These are phyloP conservation scores for Heteromeles arbutifolia DNA, from an alignment of 306 rosid species.

Conservation along the genomic window DNA sequence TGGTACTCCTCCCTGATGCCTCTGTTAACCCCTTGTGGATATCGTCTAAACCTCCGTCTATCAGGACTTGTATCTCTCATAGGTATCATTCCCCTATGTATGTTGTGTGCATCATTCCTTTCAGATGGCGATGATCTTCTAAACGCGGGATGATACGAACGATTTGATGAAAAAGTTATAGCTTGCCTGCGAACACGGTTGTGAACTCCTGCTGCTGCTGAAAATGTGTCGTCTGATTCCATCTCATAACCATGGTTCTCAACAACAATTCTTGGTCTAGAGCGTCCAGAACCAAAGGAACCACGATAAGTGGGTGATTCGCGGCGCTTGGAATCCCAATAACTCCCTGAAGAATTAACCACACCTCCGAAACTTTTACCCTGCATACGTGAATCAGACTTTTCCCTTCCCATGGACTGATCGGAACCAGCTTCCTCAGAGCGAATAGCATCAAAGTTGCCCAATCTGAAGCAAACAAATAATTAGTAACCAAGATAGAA, in stretches of 20 bases:
- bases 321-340: slow-evolving; percentile 20
- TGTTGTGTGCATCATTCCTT: slow-evolving; percentile 7
- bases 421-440: slow-evolving; percentile 15
- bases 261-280: slow-evolving; percentile 18
- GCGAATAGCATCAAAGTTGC: slow-evolving; percentile 11
- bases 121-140: slow-evolving; percentile 27
- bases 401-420: slow-evolving; percentile 21
- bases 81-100: slow-evolving; percentile 22
- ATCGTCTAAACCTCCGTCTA: slow-evolving; percentile 30
- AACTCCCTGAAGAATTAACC: slow-evolving; percentile 4
- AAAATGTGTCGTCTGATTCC: slow-evolving; percentile 8
- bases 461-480: slow-evolving; percentile 13
- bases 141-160: slow-evolving; percentile 14
- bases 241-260: slow-evolving; percentile 18
- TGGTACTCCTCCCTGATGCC: slow-evolving; percentile 21
- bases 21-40: slow-evolving; percentile 24
- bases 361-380: slow-evolving; percentile 4
- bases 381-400: slow-evolving; percentile 9
- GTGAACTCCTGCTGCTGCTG: slow-evolving; percentile 13
- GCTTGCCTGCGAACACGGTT: slow-evolving; percentile 19
- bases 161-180: slow-evolving; percentile 9
- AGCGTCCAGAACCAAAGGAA: slow-evolving; percentile 19
- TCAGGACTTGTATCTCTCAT: slow-evolving; percentile 24
- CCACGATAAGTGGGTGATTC: slow-evolving; percentile 12
- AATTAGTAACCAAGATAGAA: not conserved